A percentile compares a stretch with the other conserved stretches of the same genome.
Evolutionary conservation across 176 grass and related monocot species (phyloP).

Genomic region (Lolium rigidum): DNA sequence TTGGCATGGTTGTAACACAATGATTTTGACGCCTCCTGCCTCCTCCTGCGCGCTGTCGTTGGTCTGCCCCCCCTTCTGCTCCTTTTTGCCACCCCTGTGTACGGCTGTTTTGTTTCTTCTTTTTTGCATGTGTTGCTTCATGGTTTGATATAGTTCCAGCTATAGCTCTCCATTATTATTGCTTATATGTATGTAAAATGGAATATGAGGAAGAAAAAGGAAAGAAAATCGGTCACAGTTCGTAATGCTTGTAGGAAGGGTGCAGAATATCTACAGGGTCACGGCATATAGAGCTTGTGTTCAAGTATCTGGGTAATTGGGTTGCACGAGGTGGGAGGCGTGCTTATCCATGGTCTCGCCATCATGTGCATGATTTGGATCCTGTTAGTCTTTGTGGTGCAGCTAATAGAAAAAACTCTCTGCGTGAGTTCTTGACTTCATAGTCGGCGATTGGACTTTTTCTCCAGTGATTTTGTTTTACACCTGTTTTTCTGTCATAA

Average conservation of each 20-base stretch:
- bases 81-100: conserved; percentile 47
- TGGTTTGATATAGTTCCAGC: conserved; percentile 55
- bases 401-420: not conserved
- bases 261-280: conserved; percentile 2
- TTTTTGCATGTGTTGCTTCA: conserved; percentile 61
- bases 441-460: not conserved
- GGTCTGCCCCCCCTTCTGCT: conserved; percentile 4
- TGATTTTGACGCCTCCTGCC: conserved; percentile 55
- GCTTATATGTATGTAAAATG: conserved; percentile 83
- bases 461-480: too few relatives aligned
- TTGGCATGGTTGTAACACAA: conserved; percentile 73
- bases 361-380: not conserved
- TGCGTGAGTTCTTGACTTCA: not conserved
- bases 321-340: not conserved
- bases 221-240: conserved; percentile 62
- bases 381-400: not conserved
- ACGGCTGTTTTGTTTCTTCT: conserved; percentile 44
- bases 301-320: not conserved
- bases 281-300: conserved; percentile 1
- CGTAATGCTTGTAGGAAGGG: conserved; percentile 35
- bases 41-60: conserved; percentile 31
- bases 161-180: conserved; percentile 78
- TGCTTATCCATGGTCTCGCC: not conserved
- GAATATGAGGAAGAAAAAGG: conserved; percentile 68
- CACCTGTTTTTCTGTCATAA: too few relatives aligned